Conservation (phyloP, 2,329 filamentous ascomycete genomes). For the Trichoderma lentiforme region DNA sequence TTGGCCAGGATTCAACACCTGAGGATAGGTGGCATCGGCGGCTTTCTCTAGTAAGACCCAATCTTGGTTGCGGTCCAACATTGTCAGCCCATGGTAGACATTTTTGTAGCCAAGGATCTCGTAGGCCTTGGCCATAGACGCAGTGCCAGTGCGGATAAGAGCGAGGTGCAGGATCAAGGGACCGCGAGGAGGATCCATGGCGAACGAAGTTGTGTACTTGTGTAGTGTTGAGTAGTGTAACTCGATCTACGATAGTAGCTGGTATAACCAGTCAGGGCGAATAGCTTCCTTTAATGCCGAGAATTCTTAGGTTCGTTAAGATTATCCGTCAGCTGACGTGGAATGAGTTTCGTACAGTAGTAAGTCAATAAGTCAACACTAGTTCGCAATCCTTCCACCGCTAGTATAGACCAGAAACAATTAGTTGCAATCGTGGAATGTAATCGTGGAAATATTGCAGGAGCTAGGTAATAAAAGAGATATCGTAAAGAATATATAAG, state of each 20-base stretch:
- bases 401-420: neutral
- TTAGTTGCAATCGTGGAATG: neutral
- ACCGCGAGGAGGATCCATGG: slow-evolving; percentile 21
- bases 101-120: slow-evolving; percentile 32
- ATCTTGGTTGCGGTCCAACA: slow-evolving; percentile 24
- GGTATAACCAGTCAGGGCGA: neutral
- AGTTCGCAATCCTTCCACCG: neutral
- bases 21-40: slow-evolving; percentile 30
- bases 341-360: neutral
- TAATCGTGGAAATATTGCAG: neutral
- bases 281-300: neutral
- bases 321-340: neutral
- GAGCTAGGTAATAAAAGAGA: neutral
- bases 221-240: neutral
- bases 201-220: neutral
- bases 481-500: neutral
- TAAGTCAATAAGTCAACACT: neutral
- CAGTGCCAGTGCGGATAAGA: slow-evolving; percentile 32
- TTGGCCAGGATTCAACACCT: neutral
- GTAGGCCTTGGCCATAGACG: slow-evolving; percentile 35
- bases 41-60: slow-evolving; percentile 29
- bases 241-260: neutral
- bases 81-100: slow-evolving; percentile 32
- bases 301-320: neutral
- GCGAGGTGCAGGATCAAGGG: slow-evolving; percentile 32